Base-by-base conservation (phyloP, 768 basidiomycete species). In the Tylopilus sp. region DNA sequence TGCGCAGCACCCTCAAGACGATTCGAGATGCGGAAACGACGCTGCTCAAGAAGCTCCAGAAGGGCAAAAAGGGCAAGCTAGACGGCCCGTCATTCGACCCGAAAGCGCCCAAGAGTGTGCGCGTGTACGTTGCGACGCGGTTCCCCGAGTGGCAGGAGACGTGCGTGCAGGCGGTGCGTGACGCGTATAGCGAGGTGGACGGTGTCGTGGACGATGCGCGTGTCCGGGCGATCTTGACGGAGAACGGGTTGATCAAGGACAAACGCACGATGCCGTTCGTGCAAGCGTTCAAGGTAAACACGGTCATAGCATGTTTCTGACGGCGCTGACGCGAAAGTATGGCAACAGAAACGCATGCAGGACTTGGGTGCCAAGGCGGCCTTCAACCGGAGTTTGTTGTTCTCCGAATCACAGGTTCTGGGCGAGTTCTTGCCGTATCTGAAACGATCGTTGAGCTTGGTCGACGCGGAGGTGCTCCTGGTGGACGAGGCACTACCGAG, bases 191-290 rank as follows among this genome's bases (percentile, higher is more conserved):
- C 38, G 74, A 75, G 48, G 70, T 72, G 48, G 72, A 73, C 23
- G 78, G 82, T 51, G 79, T 76, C 58, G 86, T 98, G 30, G 91
- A 99, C 63, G 94, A 98, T 64, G 82, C 73, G 33, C 85, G 83
- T 67, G 81, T 95, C 45, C 79, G 85, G 67, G 75, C 82, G 60
- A 58, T 80, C 57, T 66, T 98, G 66, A 78, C 77, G 9, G 76
- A 81, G 65, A 78, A 75, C 20, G 93, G 91, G 5, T 66, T 98
- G 67, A 85, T 94, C 72, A 98, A 97, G 79, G 93, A 98, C 73
- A 98, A 98, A 76, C 82, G 85, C 39, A 80, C 80, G 38, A 98
- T 98, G 95, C 95, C 95, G 6, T 98, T 95, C 72, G 82, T 94
- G 41, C 90, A 95, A 52, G 73, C 78, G 26, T 89, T 98, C 84